Conservation (phyloP, 371 early-diverging fungal genomes). For the Mortierella sp. region DNA sequence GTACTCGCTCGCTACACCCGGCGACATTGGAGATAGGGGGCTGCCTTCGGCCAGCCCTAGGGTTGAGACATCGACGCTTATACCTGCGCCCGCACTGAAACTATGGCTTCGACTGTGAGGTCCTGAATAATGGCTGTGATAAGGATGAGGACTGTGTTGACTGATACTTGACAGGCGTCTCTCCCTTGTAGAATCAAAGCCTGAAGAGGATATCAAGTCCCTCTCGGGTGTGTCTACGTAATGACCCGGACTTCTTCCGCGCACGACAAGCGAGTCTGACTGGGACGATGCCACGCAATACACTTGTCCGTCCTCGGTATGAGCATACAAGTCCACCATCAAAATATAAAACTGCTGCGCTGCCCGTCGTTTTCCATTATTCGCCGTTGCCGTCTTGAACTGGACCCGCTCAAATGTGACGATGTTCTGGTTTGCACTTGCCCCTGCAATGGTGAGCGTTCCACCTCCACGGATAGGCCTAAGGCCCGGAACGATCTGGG, state of each 20-base stretch:
- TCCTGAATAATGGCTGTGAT: constrained; percentile 21
- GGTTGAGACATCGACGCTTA: constrained; percentile 26
- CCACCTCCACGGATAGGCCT: constrained; percentile 70
- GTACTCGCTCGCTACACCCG: constrained; percentile 22
- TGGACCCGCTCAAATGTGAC: constrained; percentile 92
- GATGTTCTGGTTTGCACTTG: constrained; percentile 60
- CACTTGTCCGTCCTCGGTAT: constrained; percentile 60
- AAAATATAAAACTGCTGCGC: constrained; percentile 91
- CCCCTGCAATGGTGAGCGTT: constrained; percentile 55
- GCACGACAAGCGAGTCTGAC: constrained; percentile 86
- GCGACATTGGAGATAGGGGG: constrained; percentile 44
- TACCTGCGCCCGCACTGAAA: constrained; percentile 46
- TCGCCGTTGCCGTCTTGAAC: constrained; percentile 94
- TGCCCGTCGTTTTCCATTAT: constrained; percentile 86
- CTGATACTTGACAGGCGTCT: constrained; percentile 34
- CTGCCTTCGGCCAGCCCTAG: constrained; percentile 14
- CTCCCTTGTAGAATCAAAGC: constrained; percentile 5
- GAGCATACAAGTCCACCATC: constrained; percentile 73
- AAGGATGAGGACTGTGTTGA: constrained; percentile 35
- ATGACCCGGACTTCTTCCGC: constrained; percentile 93
- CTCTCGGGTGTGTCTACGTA: constrained; percentile 70
- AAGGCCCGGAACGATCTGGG: constrained; percentile 79
- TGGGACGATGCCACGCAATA: constrained; percentile 72
- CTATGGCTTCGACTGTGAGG: constrained; percentile 47
- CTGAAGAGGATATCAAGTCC: constrained; percentile 18